phyloP scores from a whole-genome alignment of 352 stramenopile species.

The Pythium rishiriense region DNA sequence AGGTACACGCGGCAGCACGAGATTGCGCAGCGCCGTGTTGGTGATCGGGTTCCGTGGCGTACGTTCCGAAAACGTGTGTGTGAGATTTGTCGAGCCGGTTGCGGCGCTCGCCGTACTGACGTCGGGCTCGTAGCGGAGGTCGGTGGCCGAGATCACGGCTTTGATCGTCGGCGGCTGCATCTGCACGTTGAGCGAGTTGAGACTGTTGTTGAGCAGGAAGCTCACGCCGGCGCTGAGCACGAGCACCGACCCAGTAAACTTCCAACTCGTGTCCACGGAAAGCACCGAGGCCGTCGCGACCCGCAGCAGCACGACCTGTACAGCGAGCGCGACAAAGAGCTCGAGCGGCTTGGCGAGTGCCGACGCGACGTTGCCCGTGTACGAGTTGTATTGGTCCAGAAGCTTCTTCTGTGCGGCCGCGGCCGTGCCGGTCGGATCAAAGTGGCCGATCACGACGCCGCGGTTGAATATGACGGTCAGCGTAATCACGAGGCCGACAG shows the following conservation, averaged over 20 bases:
- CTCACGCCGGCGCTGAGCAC: background rate
- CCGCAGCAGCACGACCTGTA: background rate
- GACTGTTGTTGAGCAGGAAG: conserved; percentile 9
- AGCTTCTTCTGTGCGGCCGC: conserved; percentile 1
- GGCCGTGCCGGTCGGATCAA: background rate
- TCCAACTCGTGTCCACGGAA: background rate
- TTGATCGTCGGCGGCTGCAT: background rate
- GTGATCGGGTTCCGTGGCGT: background rate
- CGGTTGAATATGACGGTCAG: background rate
- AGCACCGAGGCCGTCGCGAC: background rate
- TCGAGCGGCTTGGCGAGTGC: conserved; percentile 7
- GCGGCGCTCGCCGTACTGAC: background rate
- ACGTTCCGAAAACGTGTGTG: background rate
- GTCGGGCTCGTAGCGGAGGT: background rate
- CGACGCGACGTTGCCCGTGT: conserved; percentile 2
- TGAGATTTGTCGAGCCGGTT: background rate
- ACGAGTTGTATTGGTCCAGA: conserved; percentile 19
- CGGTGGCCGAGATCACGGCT: background rate
- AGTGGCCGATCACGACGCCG: background rate
- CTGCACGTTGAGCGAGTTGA: conserved; percentile 17
- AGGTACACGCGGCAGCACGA: background rate
- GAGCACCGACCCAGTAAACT: background rate
- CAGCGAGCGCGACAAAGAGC: conserved; percentile 3
- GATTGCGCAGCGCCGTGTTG: background rate
- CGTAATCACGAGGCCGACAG: background rate